Evolutionary conservation across 345 rosid genomes (phyloP).

Genomic region (Gynandropsis gynandra): DNA sequence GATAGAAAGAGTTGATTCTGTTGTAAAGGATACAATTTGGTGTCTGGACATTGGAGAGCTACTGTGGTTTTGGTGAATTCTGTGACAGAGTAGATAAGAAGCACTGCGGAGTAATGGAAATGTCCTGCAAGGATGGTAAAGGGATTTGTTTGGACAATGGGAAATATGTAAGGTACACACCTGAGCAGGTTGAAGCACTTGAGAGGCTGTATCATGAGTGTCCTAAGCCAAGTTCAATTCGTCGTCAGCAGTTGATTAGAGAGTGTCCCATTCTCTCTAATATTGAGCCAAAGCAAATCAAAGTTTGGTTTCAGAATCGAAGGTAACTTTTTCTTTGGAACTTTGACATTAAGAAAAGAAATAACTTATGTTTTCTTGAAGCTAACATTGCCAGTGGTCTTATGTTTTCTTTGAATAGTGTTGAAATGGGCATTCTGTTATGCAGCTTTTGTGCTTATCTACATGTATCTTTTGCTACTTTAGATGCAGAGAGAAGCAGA

Average conservation of each 20-base stretch:
- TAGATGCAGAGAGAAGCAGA: conserved; percentile 98
- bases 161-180: conserved; percentile 96
- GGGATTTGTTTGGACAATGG: conserved; percentile 74
- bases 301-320: conserved; percentile 99
- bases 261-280: conserved; percentile 99
- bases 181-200: conserved; percentile 99
- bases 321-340: conserved; percentile 41
- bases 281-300: conserved; percentile 98
- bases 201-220: conserved; percentile 99
- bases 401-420: no score
- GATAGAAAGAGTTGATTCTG: conserved; percentile 5
- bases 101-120: conserved; percentile 44
- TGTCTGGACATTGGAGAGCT: conserved; percentile 5
- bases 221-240: conserved; percentile 97
- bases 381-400: no score
- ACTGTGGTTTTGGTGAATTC: conserved; percentile 22
- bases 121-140: conserved; percentile 92
- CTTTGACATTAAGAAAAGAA: not conserved
- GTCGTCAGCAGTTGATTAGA: conserved; percentile 94
- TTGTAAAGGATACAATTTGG: conserved; percentile 16
- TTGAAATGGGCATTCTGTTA: not conserved
- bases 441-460: not conserved
- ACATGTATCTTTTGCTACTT: conserved; percentile 15
- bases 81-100: conserved; percentile 11
- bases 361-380: not conserved